phyloP scores from a whole-genome alignment of 2,329 filamentous ascomycete genomes.

The Coniella vitis region DNA sequence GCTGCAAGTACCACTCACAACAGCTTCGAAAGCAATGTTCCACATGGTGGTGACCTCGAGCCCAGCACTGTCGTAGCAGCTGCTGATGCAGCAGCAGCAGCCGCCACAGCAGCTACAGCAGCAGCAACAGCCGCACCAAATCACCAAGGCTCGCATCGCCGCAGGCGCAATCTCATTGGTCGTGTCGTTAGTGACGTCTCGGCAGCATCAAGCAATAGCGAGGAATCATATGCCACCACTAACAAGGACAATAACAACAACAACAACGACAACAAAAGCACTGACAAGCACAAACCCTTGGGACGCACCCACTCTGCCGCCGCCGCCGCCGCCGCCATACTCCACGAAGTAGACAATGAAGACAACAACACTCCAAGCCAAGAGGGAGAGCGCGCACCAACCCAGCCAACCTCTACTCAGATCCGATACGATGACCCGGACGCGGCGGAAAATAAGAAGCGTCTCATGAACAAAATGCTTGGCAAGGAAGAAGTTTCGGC shows the following conservation, averaged over 20 bases:
- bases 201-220: constrained; percentile 40
- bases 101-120: constrained; percentile 1
- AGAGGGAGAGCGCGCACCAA: constrained; percentile 6
- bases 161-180: constrained; percentile 47
- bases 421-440: constrained; percentile 47
- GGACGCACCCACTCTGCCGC: constrained; percentile 8
- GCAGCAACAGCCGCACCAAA: no score
- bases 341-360: not conserved
- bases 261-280: not conserved
- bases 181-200: constrained; percentile 53
- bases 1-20: constrained; percentile 12
- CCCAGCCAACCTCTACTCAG: constrained; percentile 41
- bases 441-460: constrained; percentile 35
- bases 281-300: not conserved
- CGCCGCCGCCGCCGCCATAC: not conserved
- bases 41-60: not conserved
- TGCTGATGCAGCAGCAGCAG: constrained; percentile 13
- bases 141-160: constrained; percentile 18
- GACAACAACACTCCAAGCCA: constrained; percentile 20
- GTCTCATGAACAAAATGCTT: constrained; percentile 39
- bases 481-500: constrained; percentile 7
- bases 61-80: not conserved
- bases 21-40: not conserved
- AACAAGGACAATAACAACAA: constrained; percentile 1
- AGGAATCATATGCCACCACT: constrained; percentile 29